Conservation (phyloP, 345 rosid genomes). For the Eucalyptus albens region DNA sequence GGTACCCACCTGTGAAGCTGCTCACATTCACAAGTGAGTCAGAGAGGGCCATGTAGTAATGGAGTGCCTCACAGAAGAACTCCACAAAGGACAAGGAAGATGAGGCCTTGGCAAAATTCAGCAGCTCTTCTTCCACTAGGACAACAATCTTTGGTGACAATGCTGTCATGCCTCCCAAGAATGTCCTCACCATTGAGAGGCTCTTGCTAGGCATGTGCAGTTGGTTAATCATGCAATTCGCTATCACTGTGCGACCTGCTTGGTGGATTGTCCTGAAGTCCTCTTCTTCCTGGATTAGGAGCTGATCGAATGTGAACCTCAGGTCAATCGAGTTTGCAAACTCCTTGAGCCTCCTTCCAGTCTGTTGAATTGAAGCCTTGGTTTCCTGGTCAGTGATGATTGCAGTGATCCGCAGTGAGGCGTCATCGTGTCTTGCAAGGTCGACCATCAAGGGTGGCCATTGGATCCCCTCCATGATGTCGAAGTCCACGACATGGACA, state of each 20-base stretch:
- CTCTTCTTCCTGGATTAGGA: not conserved
- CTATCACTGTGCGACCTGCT: not conserved
- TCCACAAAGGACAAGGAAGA: conserved; percentile 1
- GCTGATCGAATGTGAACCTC: not conserved
- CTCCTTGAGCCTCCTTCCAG: conserved; percentile 6
- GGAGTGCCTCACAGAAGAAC: conserved; percentile 10
- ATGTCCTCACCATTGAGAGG: not conserved
- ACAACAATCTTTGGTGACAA: not conserved
- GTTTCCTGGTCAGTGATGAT: not conserved
- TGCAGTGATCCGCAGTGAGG: not conserved
- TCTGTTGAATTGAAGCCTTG: not conserved
- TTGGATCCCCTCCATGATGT: conserved; percentile 12
- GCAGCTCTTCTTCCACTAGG: conserved; percentile 1
- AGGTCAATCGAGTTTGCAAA: not conserved
- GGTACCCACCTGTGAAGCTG: not conserved
- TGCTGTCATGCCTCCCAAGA: not conserved
- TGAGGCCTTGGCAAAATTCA: not conserved
- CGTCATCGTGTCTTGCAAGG: not conserved
- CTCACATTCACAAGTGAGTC: conserved; percentile 1
- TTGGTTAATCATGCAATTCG: conserved; percentile 7
- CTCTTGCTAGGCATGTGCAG: not conserved
- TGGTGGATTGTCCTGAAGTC: not conserved
- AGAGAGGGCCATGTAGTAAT: conserved; percentile 7
- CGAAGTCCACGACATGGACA: conserved; percentile 8
- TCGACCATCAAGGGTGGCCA: conserved; percentile 21